These are phyloP conservation scores for Pilasporangium apinafurcum DNA, from an alignment of 352 stramenopile species.

Conservation along the genomic window DNA sequence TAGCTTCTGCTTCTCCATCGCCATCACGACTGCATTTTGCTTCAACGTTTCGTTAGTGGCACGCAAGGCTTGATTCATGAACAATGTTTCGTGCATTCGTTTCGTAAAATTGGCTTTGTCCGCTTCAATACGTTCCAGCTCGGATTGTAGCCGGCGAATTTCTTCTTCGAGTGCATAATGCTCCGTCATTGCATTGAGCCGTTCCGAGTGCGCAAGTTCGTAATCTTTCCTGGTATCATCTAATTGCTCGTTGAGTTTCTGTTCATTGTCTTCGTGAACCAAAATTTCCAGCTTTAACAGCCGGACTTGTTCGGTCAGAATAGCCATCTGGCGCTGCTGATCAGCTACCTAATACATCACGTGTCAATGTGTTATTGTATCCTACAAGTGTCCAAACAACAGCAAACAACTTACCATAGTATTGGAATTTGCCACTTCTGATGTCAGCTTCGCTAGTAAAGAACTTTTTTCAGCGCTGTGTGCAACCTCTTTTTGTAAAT, in stretches of 20 bases:
- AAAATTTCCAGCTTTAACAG: slow-evolving; percentile 61
- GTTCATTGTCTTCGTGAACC: slow-evolving; percentile 61
- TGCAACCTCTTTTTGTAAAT: slow-evolving; percentile 23
- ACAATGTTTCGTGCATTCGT: slow-evolving; percentile 65
- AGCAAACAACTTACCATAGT: slow-evolving; percentile 16
- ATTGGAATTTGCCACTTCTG: slow-evolving; percentile 25
- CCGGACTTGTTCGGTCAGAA: slow-evolving; percentile 40
- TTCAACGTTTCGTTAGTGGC: slow-evolving; percentile 61
- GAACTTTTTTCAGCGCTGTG: slow-evolving; percentile 40
- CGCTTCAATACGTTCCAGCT: slow-evolving; percentile 39
- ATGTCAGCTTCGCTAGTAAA: slow-evolving; percentile 34
- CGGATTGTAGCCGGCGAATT: slow-evolving; percentile 40
- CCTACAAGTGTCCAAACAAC: neutral
- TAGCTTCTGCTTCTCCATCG: slow-evolving; percentile 58
- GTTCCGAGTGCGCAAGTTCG: slow-evolving; percentile 60
- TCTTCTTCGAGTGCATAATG: slow-evolving; percentile 56
- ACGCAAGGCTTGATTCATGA: slow-evolving; percentile 71
- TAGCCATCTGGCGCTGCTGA: slow-evolving; percentile 20
- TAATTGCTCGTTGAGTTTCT: slow-evolving; percentile 49
- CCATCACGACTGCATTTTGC: slow-evolving; percentile 38
- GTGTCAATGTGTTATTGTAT: too few relatives aligned
- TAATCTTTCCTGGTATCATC: slow-evolving; percentile 53
- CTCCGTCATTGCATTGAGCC: slow-evolving; percentile 57
- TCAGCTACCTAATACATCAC: slow-evolving; percentile 31
- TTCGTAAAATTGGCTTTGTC: slow-evolving; percentile 61